These are phyloP conservation scores for Phytophthora sojae DNA, from an alignment of 352 stramenopile species.

Conservation along the genomic window DNA sequence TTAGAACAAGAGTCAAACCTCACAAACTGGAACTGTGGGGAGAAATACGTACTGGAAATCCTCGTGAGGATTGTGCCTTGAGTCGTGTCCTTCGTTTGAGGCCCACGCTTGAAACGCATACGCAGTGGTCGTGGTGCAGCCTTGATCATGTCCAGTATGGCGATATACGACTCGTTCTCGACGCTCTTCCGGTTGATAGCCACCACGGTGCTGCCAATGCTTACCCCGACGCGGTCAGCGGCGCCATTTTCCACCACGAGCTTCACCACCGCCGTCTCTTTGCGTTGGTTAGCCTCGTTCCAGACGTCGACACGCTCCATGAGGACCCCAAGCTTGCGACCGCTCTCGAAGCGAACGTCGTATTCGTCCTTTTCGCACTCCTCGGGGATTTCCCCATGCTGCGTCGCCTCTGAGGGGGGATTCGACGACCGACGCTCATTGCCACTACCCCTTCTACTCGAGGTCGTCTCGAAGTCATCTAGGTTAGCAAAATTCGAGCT, in stretches of 20 bases:
- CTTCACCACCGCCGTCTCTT: conserved; percentile 81
- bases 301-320: conserved; percentile 85
- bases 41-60: conserved; percentile 71
- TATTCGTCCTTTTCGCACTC: conserved; percentile 71
- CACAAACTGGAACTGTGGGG: background rate
- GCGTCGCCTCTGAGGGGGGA: conserved; percentile 14
- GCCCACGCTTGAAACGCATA: conserved; percentile 76
- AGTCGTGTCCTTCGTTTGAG: conserved; percentile 72
- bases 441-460: conserved; percentile 13
- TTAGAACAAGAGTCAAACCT: conserved; percentile 10
- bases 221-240: conserved; percentile 72
- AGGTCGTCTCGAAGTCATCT: conserved; percentile 53
- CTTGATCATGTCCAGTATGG: conserved; percentile 81
- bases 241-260: conserved; percentile 83
- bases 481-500: conserved; percentile 68
- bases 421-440: conserved; percentile 24
- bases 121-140: conserved; percentile 73
- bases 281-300: conserved; percentile 58
- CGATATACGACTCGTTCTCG: conserved; percentile 65
- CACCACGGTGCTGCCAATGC: conserved; percentile 73
- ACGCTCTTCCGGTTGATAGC: conserved; percentile 73
- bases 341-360: conserved; percentile 79
- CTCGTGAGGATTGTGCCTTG: conserved; percentile 76
- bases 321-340: conserved; percentile 81
- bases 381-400: conserved; percentile 30